phyloP scores from a whole-genome alignment of 2,329 filamentous ascomycete genomes.

The Pyrenophora tritici-repentis region DNA sequence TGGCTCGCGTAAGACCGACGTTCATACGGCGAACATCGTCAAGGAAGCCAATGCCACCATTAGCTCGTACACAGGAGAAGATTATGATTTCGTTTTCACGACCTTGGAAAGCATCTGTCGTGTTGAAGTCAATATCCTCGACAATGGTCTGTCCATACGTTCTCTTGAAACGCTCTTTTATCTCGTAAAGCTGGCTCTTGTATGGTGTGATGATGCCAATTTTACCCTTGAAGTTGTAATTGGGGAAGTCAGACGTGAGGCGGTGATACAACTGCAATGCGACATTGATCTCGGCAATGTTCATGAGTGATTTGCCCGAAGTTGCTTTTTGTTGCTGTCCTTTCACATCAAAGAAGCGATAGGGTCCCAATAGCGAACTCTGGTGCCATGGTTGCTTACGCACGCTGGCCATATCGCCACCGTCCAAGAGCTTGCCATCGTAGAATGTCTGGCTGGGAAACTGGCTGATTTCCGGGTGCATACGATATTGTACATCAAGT shows the following conservation, averaged over 20 bases:
- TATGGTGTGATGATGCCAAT: constrained; percentile 98
- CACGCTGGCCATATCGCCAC: constrained; percentile 76
- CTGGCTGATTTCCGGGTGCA: constrained; percentile 94
- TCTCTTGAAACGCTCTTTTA: constrained; percentile 74
- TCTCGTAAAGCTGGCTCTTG: constrained; percentile 84
- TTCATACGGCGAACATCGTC: constrained; percentile 99
- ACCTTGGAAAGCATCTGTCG: constrained; percentile 96
- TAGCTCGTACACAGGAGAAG: constrained; percentile 96
- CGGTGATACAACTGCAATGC: constrained; percentile 84
- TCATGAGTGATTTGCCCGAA: constrained; percentile 87
- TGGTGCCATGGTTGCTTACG: constrained; percentile 84
- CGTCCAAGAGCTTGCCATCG: constrained; percentile 83
- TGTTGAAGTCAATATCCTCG: constrained; percentile 92
- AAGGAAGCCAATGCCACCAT: constrained; percentile 97
- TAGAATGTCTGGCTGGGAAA: constrained; percentile 95
- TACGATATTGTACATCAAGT: constrained; percentile 97
- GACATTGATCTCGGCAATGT: constrained; percentile 82
- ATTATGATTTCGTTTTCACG: constrained; percentile 98
- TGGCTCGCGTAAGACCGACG: constrained; percentile 93
- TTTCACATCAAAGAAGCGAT: constrained; percentile 95
- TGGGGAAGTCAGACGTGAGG: constrained; percentile 71
- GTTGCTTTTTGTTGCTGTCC: constrained; percentile 82
- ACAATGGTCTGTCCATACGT: constrained; percentile 76
- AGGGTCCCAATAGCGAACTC: constrained; percentile 81
- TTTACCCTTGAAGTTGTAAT: constrained; percentile 75